A percentile compares a stretch with the other conserved stretches of the same genome.
Evolutionary conservation across 108 stramenopile species (phyloP).

Genomic region (Cyclotella distinguenda): DNA sequence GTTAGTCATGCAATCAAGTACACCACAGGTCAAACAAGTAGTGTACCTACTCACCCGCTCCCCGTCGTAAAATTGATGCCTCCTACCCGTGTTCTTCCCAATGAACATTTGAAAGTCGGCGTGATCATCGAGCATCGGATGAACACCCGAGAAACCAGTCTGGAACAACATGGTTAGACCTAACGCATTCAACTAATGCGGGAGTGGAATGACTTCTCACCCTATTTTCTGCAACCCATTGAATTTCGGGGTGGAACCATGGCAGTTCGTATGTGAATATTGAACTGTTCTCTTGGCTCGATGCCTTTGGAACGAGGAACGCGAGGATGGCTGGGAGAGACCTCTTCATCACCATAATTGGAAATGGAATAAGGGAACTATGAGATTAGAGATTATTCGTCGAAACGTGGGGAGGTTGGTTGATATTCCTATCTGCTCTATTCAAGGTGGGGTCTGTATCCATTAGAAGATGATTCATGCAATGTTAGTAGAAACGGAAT

Average conservation of each 20-base stretch:
- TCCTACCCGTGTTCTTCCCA: slow-evolving; percentile 6
- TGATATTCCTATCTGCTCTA: too few relatives aligned
- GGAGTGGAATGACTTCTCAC: neutral
- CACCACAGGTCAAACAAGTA: neutral
- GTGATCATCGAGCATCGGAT: slow-evolving; percentile 12
- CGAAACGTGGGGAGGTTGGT: too few relatives aligned
- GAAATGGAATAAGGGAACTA: too few relatives aligned
- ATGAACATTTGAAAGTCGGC: slow-evolving; percentile 10
- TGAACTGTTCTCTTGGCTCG: too few relatives aligned
- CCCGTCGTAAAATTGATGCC: slow-evolving; percentile 17
- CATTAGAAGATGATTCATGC: too few relatives aligned
- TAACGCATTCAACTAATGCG: neutral
- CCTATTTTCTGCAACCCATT: slow-evolving; percentile 13
- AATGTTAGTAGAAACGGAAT: too few relatives aligned
- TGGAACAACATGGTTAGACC: neutral
- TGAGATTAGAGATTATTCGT: too few relatives aligned
- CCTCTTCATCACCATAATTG: too few relatives aligned
- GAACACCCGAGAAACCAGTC: neutral
- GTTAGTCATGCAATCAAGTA: neutral
- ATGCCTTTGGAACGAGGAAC: too few relatives aligned
- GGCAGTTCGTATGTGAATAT: slow-evolving; percentile 6
- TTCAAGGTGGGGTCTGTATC: too few relatives aligned
- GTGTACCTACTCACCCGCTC: neutral
- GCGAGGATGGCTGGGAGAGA: too few relatives aligned
- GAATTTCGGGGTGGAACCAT: slow-evolving; percentile 24